A percentile compares a stretch with the other conserved stretches of the same genome.
phyloP scores from a whole-genome alignment of 352 stramenopile genomes.

The Phytophthora chlamydospora region DNA sequence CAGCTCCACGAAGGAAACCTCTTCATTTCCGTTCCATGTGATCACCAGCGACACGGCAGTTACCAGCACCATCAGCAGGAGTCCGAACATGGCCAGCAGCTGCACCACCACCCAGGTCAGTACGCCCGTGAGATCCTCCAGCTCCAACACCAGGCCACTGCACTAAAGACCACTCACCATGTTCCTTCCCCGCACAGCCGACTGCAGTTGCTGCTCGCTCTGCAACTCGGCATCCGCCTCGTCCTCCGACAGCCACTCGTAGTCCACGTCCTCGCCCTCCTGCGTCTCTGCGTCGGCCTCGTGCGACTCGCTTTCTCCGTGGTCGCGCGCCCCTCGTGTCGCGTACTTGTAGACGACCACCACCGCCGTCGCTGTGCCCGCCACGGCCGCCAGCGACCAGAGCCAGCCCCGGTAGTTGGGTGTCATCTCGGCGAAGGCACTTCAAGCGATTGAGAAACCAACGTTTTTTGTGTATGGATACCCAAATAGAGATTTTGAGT shows the following conservation, averaged over 20 bases:
- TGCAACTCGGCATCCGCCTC: constrained; percentile 38
- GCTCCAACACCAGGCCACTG: background rate
- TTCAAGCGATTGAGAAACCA: too few relatives aligned
- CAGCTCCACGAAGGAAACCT: constrained; percentile 47
- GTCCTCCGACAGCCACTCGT: constrained; percentile 52
- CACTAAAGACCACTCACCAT: constrained; percentile 35
- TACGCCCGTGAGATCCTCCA: background rate
- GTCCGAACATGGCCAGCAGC: constrained; percentile 71
- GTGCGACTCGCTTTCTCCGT: constrained; percentile 25
- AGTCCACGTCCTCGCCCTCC: constrained; percentile 36
- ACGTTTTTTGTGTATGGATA: too few relatives aligned
- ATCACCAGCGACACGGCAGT: constrained; percentile 62
- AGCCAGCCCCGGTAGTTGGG: constrained; percentile 60
- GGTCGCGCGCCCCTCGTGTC: constrained; percentile 43
- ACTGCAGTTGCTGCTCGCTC: constrained; percentile 52
- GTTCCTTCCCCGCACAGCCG: constrained; percentile 52
- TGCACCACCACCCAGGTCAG: constrained; percentile 20
- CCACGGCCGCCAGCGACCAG: constrained; percentile 70
- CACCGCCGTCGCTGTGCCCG: constrained; percentile 66
- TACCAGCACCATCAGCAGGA: constrained; percentile 76
- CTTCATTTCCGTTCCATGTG: constrained; percentile 55
- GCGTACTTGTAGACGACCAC: constrained; percentile 68
- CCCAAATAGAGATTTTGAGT: too few relatives aligned
- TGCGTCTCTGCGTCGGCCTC: constrained; percentile 15
- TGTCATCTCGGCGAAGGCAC: constrained; percentile 28